These are phyloP conservation scores for Nitzschia putrida DNA, from an alignment of 108 stramenopile genomes.

Conservation along the genomic window DNA sequence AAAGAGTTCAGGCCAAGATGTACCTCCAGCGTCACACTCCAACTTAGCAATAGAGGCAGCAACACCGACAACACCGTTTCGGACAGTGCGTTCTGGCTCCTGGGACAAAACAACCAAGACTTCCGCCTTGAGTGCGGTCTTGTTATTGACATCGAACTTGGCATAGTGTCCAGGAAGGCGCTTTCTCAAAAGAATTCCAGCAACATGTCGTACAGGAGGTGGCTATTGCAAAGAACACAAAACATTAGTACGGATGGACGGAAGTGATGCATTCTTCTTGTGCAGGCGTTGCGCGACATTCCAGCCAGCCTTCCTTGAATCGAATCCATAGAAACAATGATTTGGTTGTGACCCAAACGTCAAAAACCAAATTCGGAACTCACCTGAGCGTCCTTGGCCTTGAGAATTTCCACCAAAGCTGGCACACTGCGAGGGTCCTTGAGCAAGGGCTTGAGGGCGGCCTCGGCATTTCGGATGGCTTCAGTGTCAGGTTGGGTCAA, in stretches of 20 bases:
- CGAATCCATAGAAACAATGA: too few species aligned
- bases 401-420: constrained; percentile 71
- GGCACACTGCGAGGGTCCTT: constrained; percentile 78
- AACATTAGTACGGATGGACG: constrained; percentile 1
- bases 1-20: constrained; percentile 80
- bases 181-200: constrained; percentile 90
- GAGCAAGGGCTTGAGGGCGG: constrained; percentile 82
- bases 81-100: constrained; percentile 82
- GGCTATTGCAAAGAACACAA: constrained; percentile 7
- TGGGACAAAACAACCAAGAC: constrained; percentile 70
- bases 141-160: constrained; percentile 64
- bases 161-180: constrained; percentile 78
- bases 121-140: constrained; percentile 63
- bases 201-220: constrained; percentile 83
- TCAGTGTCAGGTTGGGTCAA: constrained; percentile 88
- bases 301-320: too few species aligned
- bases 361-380: background rate
- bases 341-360: too few species aligned
- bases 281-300: too few species aligned
- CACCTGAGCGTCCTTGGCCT: constrained; percentile 57
- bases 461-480: constrained; percentile 87
- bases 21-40: constrained; percentile 51
- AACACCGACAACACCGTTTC: constrained; percentile 80
- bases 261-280: background rate
- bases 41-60: constrained; percentile 74